Percentiles rank a stretch among this genome's conserved stretches.
Evolutionary conservation across 164 flowering plant genomes (phyloP).

Genomic region (Brasenia schreberi): DNA sequence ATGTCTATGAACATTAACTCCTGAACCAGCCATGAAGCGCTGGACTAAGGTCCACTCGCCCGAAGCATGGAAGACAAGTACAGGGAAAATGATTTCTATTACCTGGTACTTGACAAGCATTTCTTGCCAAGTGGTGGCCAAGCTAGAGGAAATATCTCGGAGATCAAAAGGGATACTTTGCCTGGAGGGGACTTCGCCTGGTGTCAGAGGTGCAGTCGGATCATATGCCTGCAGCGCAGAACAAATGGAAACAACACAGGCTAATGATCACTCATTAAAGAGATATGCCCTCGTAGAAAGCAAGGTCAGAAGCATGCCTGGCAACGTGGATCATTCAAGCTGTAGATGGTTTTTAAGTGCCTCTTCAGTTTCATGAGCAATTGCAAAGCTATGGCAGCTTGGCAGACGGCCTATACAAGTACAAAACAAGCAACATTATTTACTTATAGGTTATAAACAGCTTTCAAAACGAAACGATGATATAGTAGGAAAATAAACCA

Average conservation of each 20-base stretch:
- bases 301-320: constrained; percentile 35
- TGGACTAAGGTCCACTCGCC: too few relatives aligned
- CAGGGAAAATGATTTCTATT: not conserved
- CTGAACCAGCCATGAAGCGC: too few relatives aligned
- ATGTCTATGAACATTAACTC: too few relatives aligned
- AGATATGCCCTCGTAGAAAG: not conserved
- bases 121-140: constrained; percentile 49
- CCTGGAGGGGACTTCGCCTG: constrained; percentile 64
- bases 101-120: constrained; percentile 82
- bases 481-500: too few relatives aligned
- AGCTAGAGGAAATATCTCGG: constrained; percentile 22
- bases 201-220: constrained; percentile 65
- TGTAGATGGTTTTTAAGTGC: constrained; percentile 68
- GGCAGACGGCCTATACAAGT: constrained; percentile 51
- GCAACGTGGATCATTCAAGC: constrained; percentile 77
- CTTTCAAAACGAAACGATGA: too few relatives aligned
- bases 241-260: too few relatives aligned
- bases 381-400: constrained; percentile 70
- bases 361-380: constrained; percentile 84
- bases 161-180: constrained; percentile 64
- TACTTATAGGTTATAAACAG: too few relatives aligned
- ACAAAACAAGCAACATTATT: not conserved
- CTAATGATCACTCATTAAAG: not conserved
- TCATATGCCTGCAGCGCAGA: constrained; percentile 46
- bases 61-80: too few relatives aligned